Evolutionary conservation across 2,329 filamentous ascomycete genomes (phyloP).

Genomic region (Pyrenochaeta sp.): DNA sequence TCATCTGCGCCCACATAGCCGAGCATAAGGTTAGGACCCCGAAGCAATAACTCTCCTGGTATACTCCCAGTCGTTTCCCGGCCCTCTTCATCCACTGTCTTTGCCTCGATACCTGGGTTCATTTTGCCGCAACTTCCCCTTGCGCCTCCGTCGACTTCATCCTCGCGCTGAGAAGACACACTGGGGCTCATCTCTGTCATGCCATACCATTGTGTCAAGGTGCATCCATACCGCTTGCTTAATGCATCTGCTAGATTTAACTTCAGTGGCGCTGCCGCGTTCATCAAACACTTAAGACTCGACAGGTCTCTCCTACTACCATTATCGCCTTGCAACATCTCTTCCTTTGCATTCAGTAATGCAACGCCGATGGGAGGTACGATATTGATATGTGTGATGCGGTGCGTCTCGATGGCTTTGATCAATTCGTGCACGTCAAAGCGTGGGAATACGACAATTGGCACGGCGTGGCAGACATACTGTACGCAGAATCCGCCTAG

Average conservation of each 20-base stretch:
- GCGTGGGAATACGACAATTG: slow-evolving; percentile 5
- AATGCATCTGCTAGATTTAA: slow-evolving; percentile 10
- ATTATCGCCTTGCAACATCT: too few species aligned
- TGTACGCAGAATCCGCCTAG: slow-evolving; percentile 8
- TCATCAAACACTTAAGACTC: slow-evolving; percentile 24
- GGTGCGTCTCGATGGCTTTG: neutral
- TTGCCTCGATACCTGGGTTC: slow-evolving; percentile 60
- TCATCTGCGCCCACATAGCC: slow-evolving; percentile 51
- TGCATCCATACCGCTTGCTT: slow-evolving; percentile 4
- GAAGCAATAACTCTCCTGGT: slow-evolving; percentile 45
- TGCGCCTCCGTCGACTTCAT: neutral
- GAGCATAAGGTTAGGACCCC: slow-evolving; percentile 48
- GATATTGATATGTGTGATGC: neutral
- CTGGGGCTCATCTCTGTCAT: slow-evolving; percentile 14
- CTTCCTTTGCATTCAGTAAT: neutral
- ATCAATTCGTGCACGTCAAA: neutral
- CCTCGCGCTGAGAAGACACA: slow-evolving; percentile 8
- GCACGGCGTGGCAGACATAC: slow-evolving; percentile 10
- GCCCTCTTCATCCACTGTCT: slow-evolving; percentile 61
- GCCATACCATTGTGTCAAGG: slow-evolving; percentile 21
- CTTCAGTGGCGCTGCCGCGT: slow-evolving; percentile 24
- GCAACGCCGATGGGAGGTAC: neutral
- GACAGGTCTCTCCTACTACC: slow-evolving; percentile 8
- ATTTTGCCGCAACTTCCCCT: slow-evolving; percentile 37
- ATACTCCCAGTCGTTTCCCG: slow-evolving; percentile 39